phyloP scores from a whole-genome alignment of 2,329 filamentous ascomycete species.

The Monosporascus sp. region DNA sequence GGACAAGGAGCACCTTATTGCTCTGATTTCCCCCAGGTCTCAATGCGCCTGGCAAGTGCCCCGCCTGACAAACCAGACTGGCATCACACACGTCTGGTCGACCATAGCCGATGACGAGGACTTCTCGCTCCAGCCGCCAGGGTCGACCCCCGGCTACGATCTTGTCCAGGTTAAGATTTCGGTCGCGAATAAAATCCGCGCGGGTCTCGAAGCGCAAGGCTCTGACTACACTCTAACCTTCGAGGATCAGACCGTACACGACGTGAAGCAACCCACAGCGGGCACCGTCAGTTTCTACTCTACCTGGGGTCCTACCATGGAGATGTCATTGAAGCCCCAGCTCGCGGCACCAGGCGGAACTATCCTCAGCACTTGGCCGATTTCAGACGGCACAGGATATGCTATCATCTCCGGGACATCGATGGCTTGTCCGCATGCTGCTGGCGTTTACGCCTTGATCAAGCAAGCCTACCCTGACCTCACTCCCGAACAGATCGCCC shows the following conservation, averaged over 20 bases:
- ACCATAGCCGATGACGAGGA: neutral
- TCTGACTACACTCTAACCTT: neutral
- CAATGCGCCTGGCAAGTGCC: neutral
- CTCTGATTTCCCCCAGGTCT: neutral
- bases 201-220: neutral
- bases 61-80: neutral
- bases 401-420: conserved; percentile 27
- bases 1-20: neutral
- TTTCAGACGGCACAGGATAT: conserved; percentile 15
- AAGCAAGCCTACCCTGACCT: conserved; percentile 3
- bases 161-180: neutral
- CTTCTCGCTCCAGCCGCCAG: neutral
- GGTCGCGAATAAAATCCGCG: neutral
- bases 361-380: conserved; percentile 27
- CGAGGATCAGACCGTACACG: neutral
- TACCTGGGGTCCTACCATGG: neutral
- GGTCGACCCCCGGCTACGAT: neutral
- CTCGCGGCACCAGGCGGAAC: conserved; percentile 27
- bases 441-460: conserved; percentile 24
- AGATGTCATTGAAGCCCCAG: conserved; percentile 18
- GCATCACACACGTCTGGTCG: neutral
- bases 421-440: conserved; percentile 27
- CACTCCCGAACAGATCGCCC: conserved; percentile 17
- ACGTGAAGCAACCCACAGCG: neutral
- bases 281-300: neutral